Percentiles rank a stretch among this genome's conserved stretches.
phyloP scores from a whole-genome alignment of 2,329 filamentous ascomycete species.

The Microdochium paspali region DNA sequence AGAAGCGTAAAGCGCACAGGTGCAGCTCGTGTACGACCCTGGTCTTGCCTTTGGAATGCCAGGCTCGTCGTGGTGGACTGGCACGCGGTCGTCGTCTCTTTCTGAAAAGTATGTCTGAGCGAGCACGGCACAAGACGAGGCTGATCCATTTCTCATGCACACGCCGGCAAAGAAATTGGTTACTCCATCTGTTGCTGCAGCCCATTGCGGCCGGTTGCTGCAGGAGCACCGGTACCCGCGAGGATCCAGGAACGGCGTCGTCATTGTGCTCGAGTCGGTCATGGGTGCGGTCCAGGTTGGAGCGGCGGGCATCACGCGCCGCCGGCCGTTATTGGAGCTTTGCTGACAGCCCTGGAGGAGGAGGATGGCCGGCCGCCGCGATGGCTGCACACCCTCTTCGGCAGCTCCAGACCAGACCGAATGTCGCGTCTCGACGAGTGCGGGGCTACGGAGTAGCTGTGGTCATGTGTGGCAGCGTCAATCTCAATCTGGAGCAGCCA shows the following conservation, averaged over 20 bases:
- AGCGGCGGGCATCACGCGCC: background rate
- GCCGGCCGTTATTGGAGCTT: too few species aligned
- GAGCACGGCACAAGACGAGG: too few species aligned
- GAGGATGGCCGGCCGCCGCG: background rate
- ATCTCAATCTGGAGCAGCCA: background rate
- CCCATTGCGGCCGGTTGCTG: background rate
- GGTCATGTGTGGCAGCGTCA: slow-evolving; percentile 1
- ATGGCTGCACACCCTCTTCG: background rate
- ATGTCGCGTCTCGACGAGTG: background rate
- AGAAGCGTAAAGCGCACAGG: background rate
- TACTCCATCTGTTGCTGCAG: background rate
- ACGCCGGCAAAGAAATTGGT: background rate
- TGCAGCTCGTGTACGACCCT: background rate
- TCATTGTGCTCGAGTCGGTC: background rate
- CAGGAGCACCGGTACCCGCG: background rate
- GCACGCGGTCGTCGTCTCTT: background rate
- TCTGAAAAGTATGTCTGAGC: too few species aligned
- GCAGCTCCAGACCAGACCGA: too few species aligned
- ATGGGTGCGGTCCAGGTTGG: background rate
- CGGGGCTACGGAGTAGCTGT: background rate
- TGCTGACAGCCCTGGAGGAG: too few species aligned
- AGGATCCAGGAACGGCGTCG: background rate
- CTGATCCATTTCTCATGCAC: background rate
- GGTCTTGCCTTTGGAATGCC: background rate
- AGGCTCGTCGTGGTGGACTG: background rate